phyloP scores from a whole-genome alignment of 1,284 basidiomycete species.

The Cutaneotrichosporon cyanovorans region DNA sequence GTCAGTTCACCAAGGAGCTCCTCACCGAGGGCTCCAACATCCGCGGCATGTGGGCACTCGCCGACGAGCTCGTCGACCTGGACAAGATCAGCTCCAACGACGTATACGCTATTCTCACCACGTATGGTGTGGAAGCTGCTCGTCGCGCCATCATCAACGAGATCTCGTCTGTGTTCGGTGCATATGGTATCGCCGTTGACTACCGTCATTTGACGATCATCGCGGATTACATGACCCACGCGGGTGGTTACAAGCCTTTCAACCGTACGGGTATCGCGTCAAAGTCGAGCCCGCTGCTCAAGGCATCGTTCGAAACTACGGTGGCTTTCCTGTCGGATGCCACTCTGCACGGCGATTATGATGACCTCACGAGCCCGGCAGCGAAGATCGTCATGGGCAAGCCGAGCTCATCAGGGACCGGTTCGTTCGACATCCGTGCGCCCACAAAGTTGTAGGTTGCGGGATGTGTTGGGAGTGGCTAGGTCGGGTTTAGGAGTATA shows the following conservation, averaged over 20 bases:
- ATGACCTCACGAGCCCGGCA: constrained; percentile 72
- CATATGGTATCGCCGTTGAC: constrained; percentile 95
- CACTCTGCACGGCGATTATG: constrained; percentile 87
- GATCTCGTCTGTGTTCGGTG: constrained; percentile 87
- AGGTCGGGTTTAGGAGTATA: too few species aligned
- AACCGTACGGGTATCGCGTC: constrained; percentile 90
- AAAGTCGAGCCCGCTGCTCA: constrained; percentile 85
- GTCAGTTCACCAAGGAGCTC: constrained; percentile 43
- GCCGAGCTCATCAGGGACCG: constrained; percentile 75
- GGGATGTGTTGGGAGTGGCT: too few species aligned
- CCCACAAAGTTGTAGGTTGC: constrained; percentile 11
- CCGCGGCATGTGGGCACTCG: constrained; percentile 81
- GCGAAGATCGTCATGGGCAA: constrained; percentile 86
- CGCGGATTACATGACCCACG: constrained; percentile 99
- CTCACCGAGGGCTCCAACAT: constrained; percentile 79
- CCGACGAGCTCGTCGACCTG: constrained; percentile 69
- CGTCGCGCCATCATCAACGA: constrained; percentile 78
- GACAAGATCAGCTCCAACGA: constrained; percentile 89
- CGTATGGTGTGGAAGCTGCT: constrained; percentile 97
- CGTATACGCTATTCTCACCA: constrained; percentile 81
- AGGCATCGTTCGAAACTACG: constrained; percentile 96
- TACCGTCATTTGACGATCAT: constrained; percentile 91
- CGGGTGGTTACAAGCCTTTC: constrained; percentile 95
- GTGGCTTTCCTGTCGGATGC: constrained; percentile 93
- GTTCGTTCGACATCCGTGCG: constrained; percentile 63